Base-by-base conservation (phyloP, 495 filamentous ascomycete species). In the Daldinia concentrica region DNA sequence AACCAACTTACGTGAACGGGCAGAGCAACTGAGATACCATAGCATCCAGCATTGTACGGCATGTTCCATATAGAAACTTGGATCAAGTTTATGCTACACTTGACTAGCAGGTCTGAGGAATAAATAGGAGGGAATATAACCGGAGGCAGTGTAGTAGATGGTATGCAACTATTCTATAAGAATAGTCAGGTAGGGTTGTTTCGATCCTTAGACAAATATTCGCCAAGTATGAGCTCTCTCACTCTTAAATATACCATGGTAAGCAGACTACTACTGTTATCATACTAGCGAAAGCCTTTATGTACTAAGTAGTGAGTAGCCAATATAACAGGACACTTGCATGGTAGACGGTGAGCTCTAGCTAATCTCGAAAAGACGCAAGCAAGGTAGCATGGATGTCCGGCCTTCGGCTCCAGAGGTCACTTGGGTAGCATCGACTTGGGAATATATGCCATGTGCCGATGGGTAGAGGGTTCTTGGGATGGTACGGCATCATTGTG, bases 61-160 rank as follows among this genome's bases (percentile, higher is more conserved):
- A 74, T 69, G 62, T 77, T 73, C 73, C 75, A 69, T 67, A 66
- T 68, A 52, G 48, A 66, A 58, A 37, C 29, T 67, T 64, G 52
- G 64, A 30, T 56, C 62, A 50, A 61, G 45, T 56, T 74, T 59
- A 67, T 66, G 62, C 62, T 60, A 55, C 15, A n/a, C 52, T 62
- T 37, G 29, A 58, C 39, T 36, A 48, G 58, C n/a, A 66, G 24
- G 36, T 50, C 41, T 22, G 52, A 64, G 55, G 62, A 59, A 55
- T 50, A 36, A 57, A 58, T 59, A 59, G 51, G 52, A 73, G 9
- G 48, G 48, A 15, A n/a, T 60, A 54, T 27, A 48, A 39, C 51
- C 60, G 17, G 71, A 62, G 51, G 61, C 55, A 39, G 56, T 64
- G 56, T 56, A 65, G 27, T 27, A 36, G 48, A 65, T 36, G 55